These are phyloP conservation scores for Torulaspora indica DNA, from an alignment of 805 yeast species.

Conservation along the genomic window DNA sequence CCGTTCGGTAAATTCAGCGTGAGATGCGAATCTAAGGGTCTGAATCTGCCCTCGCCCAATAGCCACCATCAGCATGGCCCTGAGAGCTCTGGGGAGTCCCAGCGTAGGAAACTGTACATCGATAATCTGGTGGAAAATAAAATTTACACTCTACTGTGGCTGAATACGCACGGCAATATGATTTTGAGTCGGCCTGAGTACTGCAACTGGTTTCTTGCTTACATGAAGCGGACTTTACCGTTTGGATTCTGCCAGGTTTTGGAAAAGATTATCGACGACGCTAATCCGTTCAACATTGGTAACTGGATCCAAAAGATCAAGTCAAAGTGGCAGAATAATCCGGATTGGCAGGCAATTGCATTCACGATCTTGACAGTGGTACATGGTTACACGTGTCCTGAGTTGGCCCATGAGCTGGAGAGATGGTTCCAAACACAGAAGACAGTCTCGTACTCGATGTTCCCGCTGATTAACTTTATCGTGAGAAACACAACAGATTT, in stretches of 20 bases:
- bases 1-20: conserved; percentile 17
- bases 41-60: conserved; percentile 7
- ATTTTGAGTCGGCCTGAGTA: conserved; percentile 17
- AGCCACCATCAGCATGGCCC: neutral
- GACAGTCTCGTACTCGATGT: conserved; percentile 15
- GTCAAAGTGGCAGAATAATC: conserved; percentile 8
- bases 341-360: conserved; percentile 15
- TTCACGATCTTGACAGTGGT: conserved; percentile 14
- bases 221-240: conserved; percentile 15
- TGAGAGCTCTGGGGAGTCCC: neutral
- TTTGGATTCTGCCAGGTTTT: conserved; percentile 10
- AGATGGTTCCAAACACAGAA: conserved; percentile 19
- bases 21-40: neutral
- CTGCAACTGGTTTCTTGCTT: conserved; percentile 19
- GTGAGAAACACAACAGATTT: conserved; percentile 14
- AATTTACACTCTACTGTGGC: conserved; percentile 15
- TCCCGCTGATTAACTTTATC: conserved; percentile 21
- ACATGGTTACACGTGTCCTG: conserved; percentile 15
- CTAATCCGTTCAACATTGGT: conserved; percentile 9
- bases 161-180: conserved; percentile 18
- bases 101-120: conserved; percentile 5
- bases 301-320: conserved; percentile 9
- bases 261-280: conserved; percentile 12
- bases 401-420: conserved; percentile 11
- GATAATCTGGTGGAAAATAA: conserved; percentile 14